Conservation (phyloP, 2,329 filamentous ascomycete genomes). For the Pochonia chlamydosporia region DNA sequence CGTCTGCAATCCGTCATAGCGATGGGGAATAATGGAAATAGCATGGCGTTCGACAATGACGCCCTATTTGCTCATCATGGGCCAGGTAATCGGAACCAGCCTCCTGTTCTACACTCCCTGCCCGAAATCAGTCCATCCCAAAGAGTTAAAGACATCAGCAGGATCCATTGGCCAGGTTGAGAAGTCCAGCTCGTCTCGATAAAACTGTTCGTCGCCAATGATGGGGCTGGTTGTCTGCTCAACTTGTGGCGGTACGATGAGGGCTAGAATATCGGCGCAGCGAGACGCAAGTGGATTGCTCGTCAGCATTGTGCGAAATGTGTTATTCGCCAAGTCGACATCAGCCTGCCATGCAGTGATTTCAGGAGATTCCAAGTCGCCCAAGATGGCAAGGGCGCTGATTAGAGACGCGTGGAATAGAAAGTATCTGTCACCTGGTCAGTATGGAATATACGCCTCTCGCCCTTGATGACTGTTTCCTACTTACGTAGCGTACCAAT, state of each 20-base stretch:
- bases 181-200: constrained; percentile 13
- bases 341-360: constrained; percentile 20
- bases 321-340: constrained; percentile 19
- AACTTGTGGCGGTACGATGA: constrained; percentile 15
- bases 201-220: background rate
- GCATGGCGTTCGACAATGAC: background rate
- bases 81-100: background rate
- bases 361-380: constrained; percentile 19
- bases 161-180: constrained; percentile 15
- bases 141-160: constrained; percentile 4
- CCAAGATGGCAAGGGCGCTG: constrained; percentile 20
- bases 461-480: background rate
- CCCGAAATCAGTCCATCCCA: constrained; percentile 8
- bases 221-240: background rate
- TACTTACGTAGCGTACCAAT: constrained; percentile 24
- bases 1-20: background rate
- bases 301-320: constrained; percentile 16
- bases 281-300: constrained; percentile 19
- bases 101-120: background rate
- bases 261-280: constrained; percentile 21
- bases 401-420: constrained; percentile 26
- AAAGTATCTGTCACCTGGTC: constrained; percentile 15
- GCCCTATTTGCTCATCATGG: background rate
- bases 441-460: background rate
- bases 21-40: too few relatives aligned